Evolutionary conservation across 306 rosid species (phyloP).

Genomic region (Cucumis cinereus): DNA sequence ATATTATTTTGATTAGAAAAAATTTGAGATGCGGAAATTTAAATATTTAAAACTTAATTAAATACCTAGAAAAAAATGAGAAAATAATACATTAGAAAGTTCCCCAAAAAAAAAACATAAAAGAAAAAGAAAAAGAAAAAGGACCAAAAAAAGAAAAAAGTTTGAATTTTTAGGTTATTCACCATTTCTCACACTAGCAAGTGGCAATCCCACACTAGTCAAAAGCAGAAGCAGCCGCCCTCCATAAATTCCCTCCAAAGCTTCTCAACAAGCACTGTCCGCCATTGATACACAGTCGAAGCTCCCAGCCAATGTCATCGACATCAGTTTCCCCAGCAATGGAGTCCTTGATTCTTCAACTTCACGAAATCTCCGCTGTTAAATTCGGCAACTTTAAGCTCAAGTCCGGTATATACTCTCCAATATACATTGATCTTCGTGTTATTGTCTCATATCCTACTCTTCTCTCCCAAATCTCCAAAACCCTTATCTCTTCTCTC

Average conservation of each 20-base stretch:
- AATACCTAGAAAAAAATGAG: too few relatives aligned
- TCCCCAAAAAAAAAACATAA: too few relatives aligned
- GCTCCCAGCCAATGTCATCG: neutral
- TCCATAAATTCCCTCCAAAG: neutral
- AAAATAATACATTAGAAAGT: too few relatives aligned
- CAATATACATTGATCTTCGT: conserved; percentile 82
- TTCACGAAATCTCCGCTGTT: conserved; percentile 84
- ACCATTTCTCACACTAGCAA: neutral
- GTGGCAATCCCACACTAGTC: neutral
- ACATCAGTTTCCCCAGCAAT: conserved; percentile 21
- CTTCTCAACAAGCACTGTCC: neutral
- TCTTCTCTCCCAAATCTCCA: conserved; percentile 67
- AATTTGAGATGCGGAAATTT: too few relatives aligned
- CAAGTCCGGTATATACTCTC: conserved; percentile 84
- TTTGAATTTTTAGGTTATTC: neutral
- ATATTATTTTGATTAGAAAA: too few relatives aligned
- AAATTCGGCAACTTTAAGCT: conserved; percentile 89
- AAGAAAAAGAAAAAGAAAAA: neutral
- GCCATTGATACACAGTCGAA: neutral
- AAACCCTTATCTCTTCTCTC: conserved; percentile 51
- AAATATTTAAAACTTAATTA: too few relatives aligned
- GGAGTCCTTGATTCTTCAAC: conserved; percentile 64
- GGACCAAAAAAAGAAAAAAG: neutral
- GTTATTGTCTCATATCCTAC: conserved; percentile 72
- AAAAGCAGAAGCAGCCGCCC: neutral